Evolutionary conservation across 306 rosid genomes (phyloP).

Genomic region (Acacia melanoxylon): DNA sequence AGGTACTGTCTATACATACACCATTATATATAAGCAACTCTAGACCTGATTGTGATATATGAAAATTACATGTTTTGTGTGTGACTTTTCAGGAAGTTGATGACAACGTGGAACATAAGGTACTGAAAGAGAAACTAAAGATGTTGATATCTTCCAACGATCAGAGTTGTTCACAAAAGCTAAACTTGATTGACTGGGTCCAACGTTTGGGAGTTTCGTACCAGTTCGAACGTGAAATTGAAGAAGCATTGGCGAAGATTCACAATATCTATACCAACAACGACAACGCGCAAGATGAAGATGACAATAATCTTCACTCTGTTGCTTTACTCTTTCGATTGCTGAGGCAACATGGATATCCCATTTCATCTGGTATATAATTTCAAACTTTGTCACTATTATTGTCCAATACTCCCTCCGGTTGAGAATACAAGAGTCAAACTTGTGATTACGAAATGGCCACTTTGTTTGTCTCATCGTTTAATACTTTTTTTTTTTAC

Average conservation of each 20-base stretch:
- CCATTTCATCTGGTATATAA: conserved; percentile 28
- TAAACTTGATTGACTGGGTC: not conserved
- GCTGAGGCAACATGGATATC: conserved; percentile 44
- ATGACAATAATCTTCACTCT: conserved; percentile 20
- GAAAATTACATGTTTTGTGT: not conserved
- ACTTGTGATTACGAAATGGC: too few relatives aligned
- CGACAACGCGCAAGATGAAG: too few relatives aligned
- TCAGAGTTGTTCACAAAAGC: not conserved
- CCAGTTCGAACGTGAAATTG: conserved; percentile 21
- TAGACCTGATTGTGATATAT: too few relatives aligned
- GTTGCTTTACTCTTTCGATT: conserved; percentile 45
- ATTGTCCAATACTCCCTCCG: too few relatives aligned
- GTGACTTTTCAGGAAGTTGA: not conserved
- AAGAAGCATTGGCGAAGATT: conserved; percentile 16
- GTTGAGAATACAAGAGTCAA: too few relatives aligned
- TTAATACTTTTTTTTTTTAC: too few relatives aligned
- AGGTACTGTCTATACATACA: not conserved
- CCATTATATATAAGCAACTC: too few relatives aligned
- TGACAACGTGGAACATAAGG: not conserved
- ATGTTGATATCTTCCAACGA: not conserved
- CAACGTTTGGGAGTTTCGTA: not conserved
- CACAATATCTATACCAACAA: not conserved
- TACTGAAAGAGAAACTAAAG: not conserved
- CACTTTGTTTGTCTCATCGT: too few relatives aligned
- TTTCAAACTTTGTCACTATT: not conserved